Evolutionary conservation across 2,329 filamentous ascomycete genomes (phyloP).

Genomic region (Pseudogymnoascus sp.): DNA sequence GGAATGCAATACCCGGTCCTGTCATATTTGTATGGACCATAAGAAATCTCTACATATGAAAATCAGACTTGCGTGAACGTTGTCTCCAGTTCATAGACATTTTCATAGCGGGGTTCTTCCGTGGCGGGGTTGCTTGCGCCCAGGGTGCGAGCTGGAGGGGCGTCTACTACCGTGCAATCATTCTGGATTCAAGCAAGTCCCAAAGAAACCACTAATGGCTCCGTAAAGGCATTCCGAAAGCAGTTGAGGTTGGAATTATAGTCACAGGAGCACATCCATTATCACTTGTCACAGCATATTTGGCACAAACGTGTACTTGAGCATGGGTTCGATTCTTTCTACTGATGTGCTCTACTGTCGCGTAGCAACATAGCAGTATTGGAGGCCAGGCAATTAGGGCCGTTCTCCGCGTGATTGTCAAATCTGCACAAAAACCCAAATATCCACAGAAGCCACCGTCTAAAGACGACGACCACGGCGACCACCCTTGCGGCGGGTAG

Average conservation of each 20-base stretch:
- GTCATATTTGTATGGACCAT: neutral
- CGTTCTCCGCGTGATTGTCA: slow-evolving; percentile 69
- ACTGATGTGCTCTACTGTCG: slow-evolving; percentile 28
- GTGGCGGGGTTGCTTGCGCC: neutral
- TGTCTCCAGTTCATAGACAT: neutral
- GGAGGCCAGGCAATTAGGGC: slow-evolving; percentile 57
- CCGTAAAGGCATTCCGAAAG: neutral
- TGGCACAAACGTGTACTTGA: neutral
- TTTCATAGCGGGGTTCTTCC: neutral
- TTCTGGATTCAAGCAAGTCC: neutral
- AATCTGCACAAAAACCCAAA: slow-evolving; percentile 47
- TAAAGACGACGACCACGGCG: slow-evolving; percentile 99
- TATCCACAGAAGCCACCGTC: slow-evolving; percentile 32
- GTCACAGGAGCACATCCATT: neutral
- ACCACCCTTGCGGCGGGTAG: slow-evolving; percentile 99
- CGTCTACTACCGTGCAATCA: too few relatives aligned
- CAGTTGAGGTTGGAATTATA: too few relatives aligned
- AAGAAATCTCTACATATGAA: neutral
- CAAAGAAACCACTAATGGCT: neutral
- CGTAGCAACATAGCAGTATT: slow-evolving; percentile 47
- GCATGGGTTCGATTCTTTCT: slow-evolving; percentile 17
- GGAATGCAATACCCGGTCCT: neutral
- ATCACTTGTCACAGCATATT: neutral
- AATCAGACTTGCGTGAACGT: neutral
- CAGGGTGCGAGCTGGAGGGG: neutral